Base-by-base conservation (phyloP, 2,329 filamentous ascomycete species). In the Fusarium nodosum region DNA sequence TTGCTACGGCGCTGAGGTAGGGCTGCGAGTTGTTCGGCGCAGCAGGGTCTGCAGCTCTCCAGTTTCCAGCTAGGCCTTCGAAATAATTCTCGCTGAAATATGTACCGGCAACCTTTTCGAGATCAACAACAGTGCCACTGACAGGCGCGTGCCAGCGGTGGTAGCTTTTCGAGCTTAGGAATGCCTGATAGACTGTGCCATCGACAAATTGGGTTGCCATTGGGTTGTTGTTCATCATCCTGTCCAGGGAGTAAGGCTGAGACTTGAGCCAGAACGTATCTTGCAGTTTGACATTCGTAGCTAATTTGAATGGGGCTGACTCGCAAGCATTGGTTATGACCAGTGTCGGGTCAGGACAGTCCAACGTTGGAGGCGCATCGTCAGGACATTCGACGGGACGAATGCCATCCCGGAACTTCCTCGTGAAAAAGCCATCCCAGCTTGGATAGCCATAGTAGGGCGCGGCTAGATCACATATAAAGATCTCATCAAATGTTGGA, bases 61-160 rank as follows among this genome's bases (percentile, higher is more conserved):
- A 50, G 6, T 38, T 9, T 4, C 56, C 60, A 0, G 39, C 38
- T 0, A 64, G 3, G 0, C 61, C 61, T 1, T 58, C 38, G 2
- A 58, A 58, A 7, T 18, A 46, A 16, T 51, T 64, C 20, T 64
- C 46, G 6, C 59, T 58, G 34, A 58, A 64, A 10, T 64, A 64
- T 0, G 61, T 46, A 1, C 61, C 61, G 1, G 59, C 13, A 2
- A 64, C 45, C 0, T 31, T 5, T 0, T 52, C 45, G 16, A 51
- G 41, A 2, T 26, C 20, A 3, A 58, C 79, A 11, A 92, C 79
- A 2, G 75, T 86, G 1, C 90, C 90, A 5, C 79, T 82, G 0
- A 92, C 83, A 2, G 90, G 90, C 0, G 87, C 79, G 73, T 91
- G 87, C 90, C 90, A 92, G 22, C 90, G 83, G 75, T 92, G 90